phyloP scores from a whole-genome alignment of 1,284 basidiomycete species.

The Paramarasmius palmivorus region DNA sequence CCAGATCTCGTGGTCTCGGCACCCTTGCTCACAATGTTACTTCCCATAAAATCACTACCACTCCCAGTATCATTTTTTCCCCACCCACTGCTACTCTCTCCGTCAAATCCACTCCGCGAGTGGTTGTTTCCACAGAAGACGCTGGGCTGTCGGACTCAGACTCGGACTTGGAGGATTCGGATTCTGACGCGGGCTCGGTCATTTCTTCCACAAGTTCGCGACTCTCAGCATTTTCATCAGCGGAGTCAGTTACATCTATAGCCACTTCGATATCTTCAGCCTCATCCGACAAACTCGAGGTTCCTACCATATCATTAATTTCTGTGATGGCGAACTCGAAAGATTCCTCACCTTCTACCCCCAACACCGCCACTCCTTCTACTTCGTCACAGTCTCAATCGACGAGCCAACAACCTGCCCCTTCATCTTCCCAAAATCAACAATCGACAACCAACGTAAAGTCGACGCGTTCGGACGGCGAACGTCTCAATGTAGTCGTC shows the following conservation, averaged over 20 bases:
- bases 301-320: no score
- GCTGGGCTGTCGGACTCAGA: background rate
- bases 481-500: background rate
- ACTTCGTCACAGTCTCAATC: background rate
- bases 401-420: background rate
- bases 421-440: background rate
- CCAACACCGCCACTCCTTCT: slow-evolving; percentile 7
- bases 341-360: background rate
- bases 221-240: slow-evolving; percentile 9
- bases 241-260: background rate
- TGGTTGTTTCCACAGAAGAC: background rate
- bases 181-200: slow-evolving; percentile 11
- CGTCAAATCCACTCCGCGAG: background rate
- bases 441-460: background rate
- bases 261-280: background rate
- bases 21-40: background rate
- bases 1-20: no score
- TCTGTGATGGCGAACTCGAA: no score
- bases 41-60: background rate
- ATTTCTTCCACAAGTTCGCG: slow-evolving; percentile 10
- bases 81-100: background rate
- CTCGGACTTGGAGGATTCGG: slow-evolving; percentile 3
- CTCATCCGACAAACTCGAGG: background rate
- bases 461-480: background rate
- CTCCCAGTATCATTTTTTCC: background rate